Percentiles rank a stretch among this genome's conserved stretches.
phyloP scores from a whole-genome alignment of 1,139 yeast genomes.

The Tardiomyces digboiensis region DNA sequence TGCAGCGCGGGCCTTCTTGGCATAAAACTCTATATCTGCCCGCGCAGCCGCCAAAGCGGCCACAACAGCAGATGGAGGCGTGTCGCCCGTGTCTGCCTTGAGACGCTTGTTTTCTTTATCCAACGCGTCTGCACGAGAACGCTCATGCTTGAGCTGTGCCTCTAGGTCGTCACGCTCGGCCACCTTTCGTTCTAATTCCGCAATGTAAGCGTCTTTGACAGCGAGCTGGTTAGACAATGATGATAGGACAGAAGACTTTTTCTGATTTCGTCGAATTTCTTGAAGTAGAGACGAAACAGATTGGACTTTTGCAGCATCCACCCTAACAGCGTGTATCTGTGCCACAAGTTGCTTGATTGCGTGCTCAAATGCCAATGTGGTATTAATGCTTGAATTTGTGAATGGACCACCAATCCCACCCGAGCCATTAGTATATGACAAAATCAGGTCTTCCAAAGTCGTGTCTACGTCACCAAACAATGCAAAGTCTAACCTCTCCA shows the following conservation, averaged over 20 bases:
- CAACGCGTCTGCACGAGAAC: constrained; percentile 6
- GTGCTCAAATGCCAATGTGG: constrained; percentile 42
- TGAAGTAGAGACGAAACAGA: constrained; percentile 32
- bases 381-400: constrained; percentile 50
- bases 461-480: constrained; percentile 71
- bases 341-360: constrained; percentile 36
- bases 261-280: constrained; percentile 18
- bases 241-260: constrained; percentile 5
- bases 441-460: constrained; percentile 47
- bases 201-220: constrained; percentile 15
- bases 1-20: constrained; percentile 6
- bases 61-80: constrained; percentile 6
- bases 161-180: constrained; percentile 2
- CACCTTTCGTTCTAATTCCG: constrained; percentile 12
- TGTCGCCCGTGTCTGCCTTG: neutral
- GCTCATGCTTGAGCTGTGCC: constrained; percentile 6
- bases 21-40: constrained; percentile 9
- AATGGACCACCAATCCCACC: too few relatives aligned
- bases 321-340: constrained; percentile 37
- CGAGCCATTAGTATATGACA: constrained; percentile 47
- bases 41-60: constrained; percentile 9
- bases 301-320: constrained; percentile 35
- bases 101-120: constrained; percentile 9
- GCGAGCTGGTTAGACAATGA: constrained; percentile 7
- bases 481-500: constrained; percentile 48